Evolutionary conservation across 2,329 filamentous ascomycete species (phyloP).

Genomic region (Colletotrichum zoysiae): DNA sequence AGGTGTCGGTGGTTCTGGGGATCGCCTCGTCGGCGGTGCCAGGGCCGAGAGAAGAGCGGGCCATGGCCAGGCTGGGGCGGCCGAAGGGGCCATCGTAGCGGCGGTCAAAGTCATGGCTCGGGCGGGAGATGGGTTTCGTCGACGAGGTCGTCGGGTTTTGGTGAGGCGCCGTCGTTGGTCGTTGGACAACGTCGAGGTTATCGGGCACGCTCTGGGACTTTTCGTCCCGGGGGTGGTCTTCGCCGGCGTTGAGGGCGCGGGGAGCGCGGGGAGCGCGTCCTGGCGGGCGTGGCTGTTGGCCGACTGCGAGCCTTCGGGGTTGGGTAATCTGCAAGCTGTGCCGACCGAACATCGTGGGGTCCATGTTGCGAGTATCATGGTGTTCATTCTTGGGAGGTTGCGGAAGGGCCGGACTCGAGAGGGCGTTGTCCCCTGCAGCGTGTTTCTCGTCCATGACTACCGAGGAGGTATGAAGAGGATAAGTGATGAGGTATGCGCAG

Average conservation of each 20-base stretch:
- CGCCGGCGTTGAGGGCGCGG: neutral
- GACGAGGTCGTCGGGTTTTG: neutral
- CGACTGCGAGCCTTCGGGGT: neutral
- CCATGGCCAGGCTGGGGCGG: slow-evolving; percentile 21
- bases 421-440: neutral
- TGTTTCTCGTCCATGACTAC: slow-evolving; percentile 27
- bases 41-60: neutral
- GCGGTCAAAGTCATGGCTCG: slow-evolving; percentile 38
- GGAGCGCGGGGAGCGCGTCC: neutral
- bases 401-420: slow-evolving; percentile 16
- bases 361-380: neutral
- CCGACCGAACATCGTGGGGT: slow-evolving; percentile 20
- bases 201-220: slow-evolving; percentile 20
- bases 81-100: slow-evolving; percentile 42
- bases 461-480: too few species aligned
- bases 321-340: slow-evolving; percentile 34
- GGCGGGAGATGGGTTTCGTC: slow-evolving; percentile 5
- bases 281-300: neutral
- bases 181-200: slow-evolving; percentile 3
- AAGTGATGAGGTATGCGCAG: neutral
- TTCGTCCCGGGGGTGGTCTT: slow-evolving; percentile 2
- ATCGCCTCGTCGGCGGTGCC: neutral
- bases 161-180: slow-evolving; percentile 7
- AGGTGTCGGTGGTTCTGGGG: neutral
- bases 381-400: neutral